Evolutionary conservation across 73 alveolate genomes (phyloP).

Genomic region (Paramecium tetraurelia): DNA sequence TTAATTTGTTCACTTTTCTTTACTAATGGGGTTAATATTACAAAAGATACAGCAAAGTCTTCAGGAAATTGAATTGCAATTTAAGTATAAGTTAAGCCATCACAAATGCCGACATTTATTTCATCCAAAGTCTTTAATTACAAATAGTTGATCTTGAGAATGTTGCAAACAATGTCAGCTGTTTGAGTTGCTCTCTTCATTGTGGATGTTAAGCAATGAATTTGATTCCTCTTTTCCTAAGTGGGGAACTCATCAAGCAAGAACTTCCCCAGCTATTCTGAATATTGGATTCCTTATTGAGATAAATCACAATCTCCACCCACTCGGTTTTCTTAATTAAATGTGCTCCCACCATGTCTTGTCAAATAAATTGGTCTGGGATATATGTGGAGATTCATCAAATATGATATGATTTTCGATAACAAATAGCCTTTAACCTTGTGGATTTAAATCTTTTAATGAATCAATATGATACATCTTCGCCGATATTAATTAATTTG

Average conservation of each 20-base stretch:
- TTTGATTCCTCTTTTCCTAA: conserved; percentile 9
- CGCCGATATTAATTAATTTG: conserved; percentile 54
- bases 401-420: conserved; percentile 50
- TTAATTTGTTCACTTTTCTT: conserved; percentile 70
- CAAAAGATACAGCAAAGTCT: conserved; percentile 51
- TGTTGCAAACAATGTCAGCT: background rate
- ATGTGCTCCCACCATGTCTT: conserved; percentile 78
- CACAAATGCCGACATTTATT: conserved; percentile 78
- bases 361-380: conserved; percentile 74
- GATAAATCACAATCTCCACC: conserved; percentile 66
- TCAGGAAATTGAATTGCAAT: conserved; percentile 66
- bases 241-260: background rate
- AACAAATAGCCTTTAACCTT: conserved; percentile 45
- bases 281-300: conserved; percentile 55
- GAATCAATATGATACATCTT: background rate
- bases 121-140: conserved; percentile 70
- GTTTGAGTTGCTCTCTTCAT: conserved; percentile 62
- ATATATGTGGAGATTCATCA: conserved; percentile 66
- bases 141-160: conserved; percentile 32
- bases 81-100: conserved; percentile 77
- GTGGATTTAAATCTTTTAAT: background rate
- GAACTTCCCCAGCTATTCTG: conserved; percentile 36
- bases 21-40: background rate
- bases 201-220: conserved; percentile 54
- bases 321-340: conserved; percentile 65